These are phyloP conservation scores for Auricularia heimuer DNA, from an alignment of 768 basidiomycete genomes.

Conservation along the genomic window DNA sequence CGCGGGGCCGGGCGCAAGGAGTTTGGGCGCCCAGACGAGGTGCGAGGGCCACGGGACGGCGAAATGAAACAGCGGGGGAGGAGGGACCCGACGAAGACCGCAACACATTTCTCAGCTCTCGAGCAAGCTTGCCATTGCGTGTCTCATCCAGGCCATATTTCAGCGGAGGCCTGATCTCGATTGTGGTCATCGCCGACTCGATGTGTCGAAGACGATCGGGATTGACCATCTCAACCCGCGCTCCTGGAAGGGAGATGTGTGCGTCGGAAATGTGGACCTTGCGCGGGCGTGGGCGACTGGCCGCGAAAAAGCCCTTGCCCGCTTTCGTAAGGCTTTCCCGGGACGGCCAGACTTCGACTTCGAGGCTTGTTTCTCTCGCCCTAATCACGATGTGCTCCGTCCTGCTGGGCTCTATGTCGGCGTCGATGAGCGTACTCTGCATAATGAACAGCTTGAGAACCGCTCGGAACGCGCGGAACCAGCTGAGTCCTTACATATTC, in stretches of 20 bases:
- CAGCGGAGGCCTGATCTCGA: conserved; percentile 15
- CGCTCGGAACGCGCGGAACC: background rate
- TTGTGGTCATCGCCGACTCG: conserved; percentile 13
- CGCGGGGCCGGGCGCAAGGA: too few species aligned
- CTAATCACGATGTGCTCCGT: background rate
- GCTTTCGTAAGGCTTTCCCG: background rate
- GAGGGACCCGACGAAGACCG: too few species aligned
- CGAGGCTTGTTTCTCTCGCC: background rate
- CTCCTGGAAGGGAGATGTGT: background rate
- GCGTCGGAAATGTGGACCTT: background rate
- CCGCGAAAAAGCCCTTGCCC: background rate
- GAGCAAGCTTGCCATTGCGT: conserved; percentile 13
- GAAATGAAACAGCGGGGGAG: too few species aligned
- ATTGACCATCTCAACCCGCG: conserved; percentile 19
- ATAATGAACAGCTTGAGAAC: background rate
- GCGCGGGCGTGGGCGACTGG: background rate
- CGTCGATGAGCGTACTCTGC: background rate
- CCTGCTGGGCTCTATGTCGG: background rate
- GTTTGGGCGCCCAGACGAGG: too few species aligned
- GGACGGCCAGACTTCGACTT: background rate
- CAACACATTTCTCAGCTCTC: too few species aligned
- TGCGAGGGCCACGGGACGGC: too few species aligned
- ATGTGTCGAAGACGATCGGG: conserved; percentile 12
- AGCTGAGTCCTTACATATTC: background rate
- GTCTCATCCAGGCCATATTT: conserved; percentile 14